Conservation (phyloP, 352 stramenopile species). For the Pythium vanterpoolii region DNA sequence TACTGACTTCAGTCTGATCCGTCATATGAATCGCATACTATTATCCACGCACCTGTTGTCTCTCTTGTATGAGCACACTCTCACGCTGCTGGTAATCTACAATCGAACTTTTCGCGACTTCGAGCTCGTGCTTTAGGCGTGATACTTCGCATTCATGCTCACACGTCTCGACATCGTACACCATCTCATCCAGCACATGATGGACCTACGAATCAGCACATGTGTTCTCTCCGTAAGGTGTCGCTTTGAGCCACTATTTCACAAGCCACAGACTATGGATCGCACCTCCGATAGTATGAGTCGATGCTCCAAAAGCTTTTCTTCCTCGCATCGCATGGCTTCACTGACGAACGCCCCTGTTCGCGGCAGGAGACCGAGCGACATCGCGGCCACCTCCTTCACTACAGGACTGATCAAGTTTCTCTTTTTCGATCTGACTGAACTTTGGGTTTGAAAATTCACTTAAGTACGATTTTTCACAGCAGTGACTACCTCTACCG, state of each 20-base stretch:
- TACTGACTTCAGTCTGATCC: background rate
- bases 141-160: conserved; percentile 53
- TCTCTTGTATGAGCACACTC: conserved; percentile 53
- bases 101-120: conserved; percentile 28
- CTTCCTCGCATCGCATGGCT: conserved; percentile 43
- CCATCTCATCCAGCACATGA: conserved; percentile 71
- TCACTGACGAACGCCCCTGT: conserved; percentile 32
- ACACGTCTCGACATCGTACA: conserved; percentile 77
- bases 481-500: conserved; percentile 12
- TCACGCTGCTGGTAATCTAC: conserved; percentile 57
- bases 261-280: background rate
- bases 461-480: conserved; percentile 14
- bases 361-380: conserved; percentile 32
- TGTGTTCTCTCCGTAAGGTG: background rate
- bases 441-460: background rate
- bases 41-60: conserved; percentile 39
- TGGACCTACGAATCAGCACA: conserved; percentile 36
- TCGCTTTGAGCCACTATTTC: background rate
- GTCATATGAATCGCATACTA: background rate
- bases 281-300: conserved; percentile 44
- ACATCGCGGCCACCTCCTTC: background rate
- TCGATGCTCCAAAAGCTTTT: conserved; percentile 36
- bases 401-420: background rate
- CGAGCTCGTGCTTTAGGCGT: conserved; percentile 35
- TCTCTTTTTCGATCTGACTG: conserved; percentile 14